Evolutionary conservation across 116 monocot genomes (phyloP).

Genomic region (Dioscorea cayenensis): DNA sequence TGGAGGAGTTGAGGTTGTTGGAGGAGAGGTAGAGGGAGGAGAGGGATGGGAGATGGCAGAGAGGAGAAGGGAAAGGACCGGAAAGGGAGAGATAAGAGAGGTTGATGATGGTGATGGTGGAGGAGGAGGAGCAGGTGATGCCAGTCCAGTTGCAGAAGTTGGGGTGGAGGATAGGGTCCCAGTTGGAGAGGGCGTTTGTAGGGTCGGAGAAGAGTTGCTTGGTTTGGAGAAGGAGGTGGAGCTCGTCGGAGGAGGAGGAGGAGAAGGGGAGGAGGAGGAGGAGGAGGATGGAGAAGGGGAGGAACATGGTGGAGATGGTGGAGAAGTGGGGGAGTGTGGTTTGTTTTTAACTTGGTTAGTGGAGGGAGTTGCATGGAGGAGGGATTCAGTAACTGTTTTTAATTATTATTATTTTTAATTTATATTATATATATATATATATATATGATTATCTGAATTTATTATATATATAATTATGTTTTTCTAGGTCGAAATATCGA

Average conservation of each 20-base stretch:
- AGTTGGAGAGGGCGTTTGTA: conserved; percentile 28
- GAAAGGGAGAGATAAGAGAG: conserved; percentile 24
- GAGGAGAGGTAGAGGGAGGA: conserved; percentile 39
- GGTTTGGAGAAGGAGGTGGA: conserved; percentile 42
- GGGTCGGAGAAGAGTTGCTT: conserved; percentile 36
- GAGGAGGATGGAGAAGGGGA: conserved; percentile 10
- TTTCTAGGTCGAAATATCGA: too few relatives aligned
- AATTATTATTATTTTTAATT: too few relatives aligned
- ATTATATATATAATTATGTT: too few relatives aligned
- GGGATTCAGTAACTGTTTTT: too few relatives aligned
- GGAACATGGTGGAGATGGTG: neutral
- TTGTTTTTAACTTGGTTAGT: conserved; percentile 4
- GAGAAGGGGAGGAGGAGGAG: neutral
- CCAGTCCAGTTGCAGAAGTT: conserved; percentile 62
- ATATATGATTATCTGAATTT: too few relatives aligned
- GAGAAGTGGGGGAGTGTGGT: neutral
- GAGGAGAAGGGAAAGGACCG: conserved; percentile 48
- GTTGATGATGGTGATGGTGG: conserved; percentile 30
- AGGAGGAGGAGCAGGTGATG: conserved; percentile 35
- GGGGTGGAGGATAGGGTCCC: conserved; percentile 51
- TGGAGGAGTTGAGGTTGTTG: conserved; percentile 54
- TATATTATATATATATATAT: too few relatives aligned
- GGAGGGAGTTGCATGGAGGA: neutral
- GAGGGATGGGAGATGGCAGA: conserved; percentile 57
- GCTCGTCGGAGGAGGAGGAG: conserved; percentile 30